Base-by-base conservation (phyloP, 2,329 filamentous ascomycete genomes). In the Diaporthe ampelina region DNA sequence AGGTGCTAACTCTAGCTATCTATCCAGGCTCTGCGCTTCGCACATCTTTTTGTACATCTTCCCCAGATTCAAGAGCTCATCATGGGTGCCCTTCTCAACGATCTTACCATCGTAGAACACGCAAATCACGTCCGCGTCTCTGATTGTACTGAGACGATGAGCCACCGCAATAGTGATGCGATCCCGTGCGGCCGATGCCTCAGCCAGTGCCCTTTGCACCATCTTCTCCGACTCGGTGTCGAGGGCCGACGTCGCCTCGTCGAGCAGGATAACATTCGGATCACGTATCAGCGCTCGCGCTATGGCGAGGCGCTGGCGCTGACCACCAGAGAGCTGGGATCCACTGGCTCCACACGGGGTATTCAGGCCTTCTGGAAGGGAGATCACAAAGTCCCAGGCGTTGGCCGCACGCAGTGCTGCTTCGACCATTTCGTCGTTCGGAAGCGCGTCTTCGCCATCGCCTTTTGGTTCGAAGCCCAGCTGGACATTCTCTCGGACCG, bases 131-230 rank as follows among this genome's bases (percentile, higher is more conserved):
- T 85, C 82, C 0, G 84, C 83, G 43, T 82, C 82, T 68, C 84
- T 83, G 45, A 87, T 82, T 0, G 91, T 91, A 37, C 88, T 90
- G 0, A 91, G 84, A 83, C 91, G 26, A 80, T 92, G 90, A 0
- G 92, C 91, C 73, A 94, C 92, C 52, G 92, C 88, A 35, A 94
- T 89, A 0, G 91, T 93, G 0, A 92, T 94, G 21, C 91, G 85
- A 32, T 88, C 87, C 52, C 86, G 83, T 0, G 90, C 89, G 0
- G 92, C 85, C 21, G 56, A 17, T 21, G 61, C 61, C 21, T 52
- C 45, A 9, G 63, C 70, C 10, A 75, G 17, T 4, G 70, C 73
- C 2, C 37, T 54, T n/a, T 75, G 73, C 8, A 91, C 89, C 19
- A 90, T 84, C 79, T 89, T 86, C 81, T 91, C 89, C 40, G 88